A percentile compares a stretch with the other conserved stretches of the same genome.
phyloP scores from a whole-genome alignment of 1,139 yeast species.

The Suhomyces coccinellae region DNA sequence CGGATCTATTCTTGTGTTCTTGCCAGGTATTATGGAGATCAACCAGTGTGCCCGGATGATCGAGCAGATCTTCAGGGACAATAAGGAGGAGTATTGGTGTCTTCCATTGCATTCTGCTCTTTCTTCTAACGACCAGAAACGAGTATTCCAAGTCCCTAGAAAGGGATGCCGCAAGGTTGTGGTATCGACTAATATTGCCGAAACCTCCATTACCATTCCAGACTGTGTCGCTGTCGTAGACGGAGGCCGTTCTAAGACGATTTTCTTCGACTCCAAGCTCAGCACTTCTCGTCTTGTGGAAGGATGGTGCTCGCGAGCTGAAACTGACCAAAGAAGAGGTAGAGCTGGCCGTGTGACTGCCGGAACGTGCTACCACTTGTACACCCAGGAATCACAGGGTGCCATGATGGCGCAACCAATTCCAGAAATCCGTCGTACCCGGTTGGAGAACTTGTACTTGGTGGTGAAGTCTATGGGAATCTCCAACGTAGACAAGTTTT shows the following conservation, averaged over 20 bases:
- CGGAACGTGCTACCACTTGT: slow-evolving; percentile 82
- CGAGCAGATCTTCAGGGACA: slow-evolving; percentile 20
- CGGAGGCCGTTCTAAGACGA: slow-evolving; percentile 79
- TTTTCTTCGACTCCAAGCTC: slow-evolving; percentile 64
- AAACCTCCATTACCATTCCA: slow-evolving; percentile 86
- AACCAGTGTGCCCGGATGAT: slow-evolving; percentile 42
- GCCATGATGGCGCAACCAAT: slow-evolving; percentile 70
- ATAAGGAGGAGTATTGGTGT: slow-evolving; percentile 36
- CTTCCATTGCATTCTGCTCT: slow-evolving; percentile 88
- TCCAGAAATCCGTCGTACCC: slow-evolving; percentile 85
- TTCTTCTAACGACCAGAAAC: slow-evolving; percentile 76
- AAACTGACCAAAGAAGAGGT: slow-evolving; percentile 90
- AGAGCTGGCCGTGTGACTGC: slow-evolving; percentile 95
- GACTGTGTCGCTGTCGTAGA: slow-evolving; percentile 94
- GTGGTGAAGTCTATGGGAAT: slow-evolving; percentile 90
- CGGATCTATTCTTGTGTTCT: slow-evolving; percentile 81
- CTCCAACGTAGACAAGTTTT: slow-evolving; percentile 63
- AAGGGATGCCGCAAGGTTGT: slow-evolving; percentile 67
- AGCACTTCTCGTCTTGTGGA: slow-evolving; percentile 76
- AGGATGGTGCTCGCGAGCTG: slow-evolving; percentile 88
- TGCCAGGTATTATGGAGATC: slow-evolving; percentile 92
- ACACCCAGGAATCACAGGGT: slow-evolving; percentile 59
- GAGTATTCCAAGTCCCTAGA: slow-evolving; percentile 61
- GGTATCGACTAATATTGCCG: slow-evolving; percentile 88
- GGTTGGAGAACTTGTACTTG: slow-evolving; percentile 78